A percentile compares a stretch with the other conserved stretches of the same genome.
Evolutionary conservation across 2,329 filamentous ascomycete species (phyloP).

Genomic region (Amphichorda felina): DNA sequence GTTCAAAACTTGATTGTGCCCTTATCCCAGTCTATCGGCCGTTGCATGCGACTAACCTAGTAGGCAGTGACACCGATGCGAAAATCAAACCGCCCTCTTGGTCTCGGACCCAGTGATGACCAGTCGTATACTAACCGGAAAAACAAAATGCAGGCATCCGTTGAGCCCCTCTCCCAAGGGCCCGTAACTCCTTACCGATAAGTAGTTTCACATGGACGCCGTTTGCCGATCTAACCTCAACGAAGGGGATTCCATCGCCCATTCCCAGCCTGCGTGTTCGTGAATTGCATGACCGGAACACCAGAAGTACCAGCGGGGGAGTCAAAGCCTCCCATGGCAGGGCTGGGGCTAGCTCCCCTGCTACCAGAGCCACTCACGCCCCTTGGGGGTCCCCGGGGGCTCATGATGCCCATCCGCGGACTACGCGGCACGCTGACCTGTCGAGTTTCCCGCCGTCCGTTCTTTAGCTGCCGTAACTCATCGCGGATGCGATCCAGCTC

Average conservation of each 20-base stretch:
- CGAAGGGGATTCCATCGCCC: background rate
- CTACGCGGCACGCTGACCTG: slow-evolving; percentile 45
- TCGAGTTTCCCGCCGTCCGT: slow-evolving; percentile 41
- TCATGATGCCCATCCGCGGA: slow-evolving; percentile 41
- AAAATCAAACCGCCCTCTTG: no score
- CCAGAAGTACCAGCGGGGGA: slow-evolving; percentile 8
- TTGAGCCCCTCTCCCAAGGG: no score
- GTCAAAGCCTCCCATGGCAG: slow-evolving; percentile 17
- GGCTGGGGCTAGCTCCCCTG: slow-evolving; percentile 37
- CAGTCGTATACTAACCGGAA: no score
- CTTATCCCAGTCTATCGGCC: no score
- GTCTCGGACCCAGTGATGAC: no score
- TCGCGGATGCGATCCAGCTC: slow-evolving; percentile 35
- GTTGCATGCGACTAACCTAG: no score
- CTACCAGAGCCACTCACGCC: slow-evolving; percentile 26
- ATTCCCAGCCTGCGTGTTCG: slow-evolving; percentile 1
- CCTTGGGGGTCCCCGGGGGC: slow-evolving; percentile 22
- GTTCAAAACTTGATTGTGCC: no score
- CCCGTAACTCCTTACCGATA: no score
- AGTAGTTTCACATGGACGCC: no score
- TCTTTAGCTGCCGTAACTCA: slow-evolving; percentile 34
- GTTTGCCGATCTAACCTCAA: background rate
- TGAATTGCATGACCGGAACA: slow-evolving; percentile 23
- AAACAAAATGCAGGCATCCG: no score
- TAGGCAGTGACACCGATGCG: no score